Evolutionary conservation across 2,329 filamentous ascomycete species (phyloP), one percentile per base, ranked within the genome.

Genomic region (Hypoxylon sp.): DNA sequence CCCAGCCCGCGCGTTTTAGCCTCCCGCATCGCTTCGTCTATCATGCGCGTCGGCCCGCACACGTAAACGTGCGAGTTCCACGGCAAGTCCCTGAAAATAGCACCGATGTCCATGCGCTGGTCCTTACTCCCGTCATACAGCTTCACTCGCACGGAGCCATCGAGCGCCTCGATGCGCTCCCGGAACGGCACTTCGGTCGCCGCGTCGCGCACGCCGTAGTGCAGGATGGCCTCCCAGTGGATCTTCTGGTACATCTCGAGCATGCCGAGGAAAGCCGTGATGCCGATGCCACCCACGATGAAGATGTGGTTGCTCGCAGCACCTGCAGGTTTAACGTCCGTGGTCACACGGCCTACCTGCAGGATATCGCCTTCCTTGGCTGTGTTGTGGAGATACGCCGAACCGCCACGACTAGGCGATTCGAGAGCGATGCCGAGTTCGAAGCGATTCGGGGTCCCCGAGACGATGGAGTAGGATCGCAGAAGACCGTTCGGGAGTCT

Each of bases 201-300:
- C 0, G 80, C 83, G 8, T 83, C 83, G 7, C 85, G 83, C 13
- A 91, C 85, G 0, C 85, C 88, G 67, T 88, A 90, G 77, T 91
- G 89, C 44, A 91, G 76, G 21, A 81, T 80, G 39, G 83, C 84
- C 62, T 84, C 83, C 75, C 79, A 85, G 72, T 88, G 82, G 65
- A 86, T 84, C 3, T 72, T 32, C 15, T 78, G 74, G 65, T 83
- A 82, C 0, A 31, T 57, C 53, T 84, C 78, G 2, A 87, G 74
- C 24, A 88, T 79, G 0, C 80, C 73, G 7, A 92, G 73, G 69
- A 91, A 91, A 0, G 89, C 89, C 1, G 90, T 92, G 67, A 92
- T 86, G 0, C 89, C 90, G 31, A 92, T 88, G 0, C 89, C 90
- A 8, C 87, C 89, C 0, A 84, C 88, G 31, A 92, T 85, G 72